phyloP scores from a whole-genome alignment of 202 grass and related monocot genomes.

The Setaria viridis region DNA sequence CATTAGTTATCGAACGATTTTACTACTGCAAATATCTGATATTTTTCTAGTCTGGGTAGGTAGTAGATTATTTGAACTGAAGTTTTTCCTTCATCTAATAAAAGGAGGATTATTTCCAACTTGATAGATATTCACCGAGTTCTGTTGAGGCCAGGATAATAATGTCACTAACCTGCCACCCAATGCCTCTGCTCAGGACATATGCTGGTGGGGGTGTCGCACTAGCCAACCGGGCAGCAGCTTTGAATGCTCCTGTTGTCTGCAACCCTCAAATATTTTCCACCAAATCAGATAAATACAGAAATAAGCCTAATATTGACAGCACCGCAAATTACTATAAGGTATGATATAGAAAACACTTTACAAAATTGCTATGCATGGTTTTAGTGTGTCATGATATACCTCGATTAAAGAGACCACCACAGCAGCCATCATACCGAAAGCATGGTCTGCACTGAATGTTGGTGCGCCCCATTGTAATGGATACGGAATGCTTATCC shows the following conservation, averaged over 20 bases:
- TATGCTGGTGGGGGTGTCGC: conserved; percentile 97
- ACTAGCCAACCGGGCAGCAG: conserved; percentile 92
- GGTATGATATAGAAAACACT: not conserved
- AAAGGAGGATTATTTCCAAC: not conserved
- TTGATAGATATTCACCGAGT: not conserved
- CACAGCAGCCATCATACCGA: conserved; percentile 97
- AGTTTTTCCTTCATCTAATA: not conserved
- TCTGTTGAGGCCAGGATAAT: not conserved
- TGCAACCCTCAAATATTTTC: conserved; percentile 49
- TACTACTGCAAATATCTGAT: not conserved
- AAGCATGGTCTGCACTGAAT: conserved; percentile 91
- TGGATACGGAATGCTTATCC: conserved; percentile 95
- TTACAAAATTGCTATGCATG: not conserved
- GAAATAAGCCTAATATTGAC: not conserved
- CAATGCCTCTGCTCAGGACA: conserved; percentile 92
- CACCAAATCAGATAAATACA: conserved; percentile 9
- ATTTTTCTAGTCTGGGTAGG: no score
- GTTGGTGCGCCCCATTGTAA: conserved; percentile 97
- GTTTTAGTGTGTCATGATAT: conserved; percentile 22
- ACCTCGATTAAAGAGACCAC: conserved; percentile 95
- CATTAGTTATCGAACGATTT: not conserved
- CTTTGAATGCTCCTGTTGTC: conserved; percentile 94
- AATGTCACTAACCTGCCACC: conserved; percentile 69
- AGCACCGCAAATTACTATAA: not conserved
- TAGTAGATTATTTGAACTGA: not conserved